Conservation (phyloP, 345 rosid species). For the Leavenworthia alabamica region DNA sequence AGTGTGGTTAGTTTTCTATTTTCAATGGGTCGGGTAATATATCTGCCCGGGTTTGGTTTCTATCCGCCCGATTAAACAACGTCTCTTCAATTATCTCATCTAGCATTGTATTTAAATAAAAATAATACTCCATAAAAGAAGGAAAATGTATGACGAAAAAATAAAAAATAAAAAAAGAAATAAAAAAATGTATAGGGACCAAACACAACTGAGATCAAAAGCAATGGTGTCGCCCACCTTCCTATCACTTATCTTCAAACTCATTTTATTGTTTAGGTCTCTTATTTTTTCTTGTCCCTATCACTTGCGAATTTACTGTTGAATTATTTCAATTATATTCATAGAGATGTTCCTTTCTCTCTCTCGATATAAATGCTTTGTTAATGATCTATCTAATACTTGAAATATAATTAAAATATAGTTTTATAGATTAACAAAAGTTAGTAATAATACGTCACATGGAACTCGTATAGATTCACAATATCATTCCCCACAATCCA, state of each 20-base stretch:
- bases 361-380: background rate
- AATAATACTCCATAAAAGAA: too few relatives aligned
- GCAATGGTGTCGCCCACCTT: constrained; percentile 32
- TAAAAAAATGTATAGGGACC: background rate
- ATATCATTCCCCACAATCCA: constrained; percentile 8
- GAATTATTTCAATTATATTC: background rate
- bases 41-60: too few relatives aligned
- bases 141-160: too few relatives aligned
- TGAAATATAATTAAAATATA: background rate
- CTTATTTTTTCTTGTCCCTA: constrained; percentile 6
- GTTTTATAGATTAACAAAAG: background rate
- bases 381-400: background rate
- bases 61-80: too few relatives aligned
- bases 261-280: constrained; percentile 25
- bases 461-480: constrained; percentile 15
- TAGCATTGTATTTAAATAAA: too few relatives aligned
- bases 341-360: background rate
- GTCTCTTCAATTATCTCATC: too few relatives aligned
- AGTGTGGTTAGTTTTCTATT: too few relatives aligned
- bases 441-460: background rate
- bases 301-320: constrained; percentile 6
- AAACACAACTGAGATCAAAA: constrained; percentile 28
- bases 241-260: constrained; percentile 32
- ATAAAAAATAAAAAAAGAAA: too few relatives aligned
- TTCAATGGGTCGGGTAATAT: too few relatives aligned